Conservation (phyloP, 345 rosid genomes). For the Mangifera indica region DNA sequence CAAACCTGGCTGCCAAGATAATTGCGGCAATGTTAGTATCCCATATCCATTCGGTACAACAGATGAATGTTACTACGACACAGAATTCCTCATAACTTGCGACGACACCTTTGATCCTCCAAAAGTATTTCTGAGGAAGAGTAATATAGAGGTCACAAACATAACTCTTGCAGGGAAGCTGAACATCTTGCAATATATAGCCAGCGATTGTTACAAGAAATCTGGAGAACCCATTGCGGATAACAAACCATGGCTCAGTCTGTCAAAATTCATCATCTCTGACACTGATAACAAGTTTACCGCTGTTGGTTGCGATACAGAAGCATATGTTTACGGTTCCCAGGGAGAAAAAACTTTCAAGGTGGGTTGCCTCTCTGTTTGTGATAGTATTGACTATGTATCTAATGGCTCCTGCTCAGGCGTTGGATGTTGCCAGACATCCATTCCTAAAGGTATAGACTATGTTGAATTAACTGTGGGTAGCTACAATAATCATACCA, state of each 20-base stretch:
- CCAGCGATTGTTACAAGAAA: conserved; percentile 1
- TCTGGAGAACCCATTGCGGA: neutral
- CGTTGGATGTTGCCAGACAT: conserved; percentile 32
- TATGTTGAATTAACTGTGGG: rapidly evolving
- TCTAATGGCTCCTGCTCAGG: conserved; percentile 28
- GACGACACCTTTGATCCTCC: conserved; percentile 12
- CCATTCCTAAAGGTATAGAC: conserved; percentile 15
- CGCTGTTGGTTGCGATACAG: no score
- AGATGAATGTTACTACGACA: conserved; percentile 23
- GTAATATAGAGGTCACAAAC: conserved; percentile 14
- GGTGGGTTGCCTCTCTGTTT: conserved; percentile 20
- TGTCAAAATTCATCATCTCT: no score
- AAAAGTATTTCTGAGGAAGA: conserved; percentile 12
- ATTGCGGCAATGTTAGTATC: conserved; percentile 36
- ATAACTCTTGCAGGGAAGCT: conserved; percentile 22
- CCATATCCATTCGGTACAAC: conserved; percentile 46
- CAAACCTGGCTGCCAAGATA: conserved; percentile 23
- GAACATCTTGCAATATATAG: neutral
- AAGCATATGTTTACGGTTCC: neutral
- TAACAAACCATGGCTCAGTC: neutral
- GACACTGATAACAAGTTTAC: no score
- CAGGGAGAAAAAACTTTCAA: neutral
- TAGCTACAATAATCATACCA: neutral
- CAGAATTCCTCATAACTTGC: conserved; percentile 21
- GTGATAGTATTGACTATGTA: neutral